Evolutionary conservation across 306 rosid species (phyloP), one percentile per base, ranked within the genome.

Genomic region (Cucumis cinereus): DNA sequence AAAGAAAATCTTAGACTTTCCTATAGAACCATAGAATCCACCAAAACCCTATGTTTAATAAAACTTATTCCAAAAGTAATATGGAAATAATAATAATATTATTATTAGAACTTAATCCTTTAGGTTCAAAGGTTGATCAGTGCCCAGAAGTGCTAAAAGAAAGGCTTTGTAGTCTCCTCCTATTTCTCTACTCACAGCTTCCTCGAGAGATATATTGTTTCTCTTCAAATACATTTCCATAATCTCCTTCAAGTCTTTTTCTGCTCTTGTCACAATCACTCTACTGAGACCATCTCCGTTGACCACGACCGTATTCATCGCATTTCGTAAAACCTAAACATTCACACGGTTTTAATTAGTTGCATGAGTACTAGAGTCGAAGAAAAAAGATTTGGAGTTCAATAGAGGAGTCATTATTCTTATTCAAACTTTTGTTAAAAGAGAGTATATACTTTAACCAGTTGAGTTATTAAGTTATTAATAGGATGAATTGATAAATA

Each of bases 181-280:
- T 12, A 84, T 80, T 73, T 81, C 80, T 68, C 28, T 80, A 7
- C 50, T 59, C 49, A 88, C 62, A 4, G 79, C 78, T 33, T 76
- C 11, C 19, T 80, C 72, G 74, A 88, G 77, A 57, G 83, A 61
- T 20, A 52, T 49, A 82, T 62, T 84, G 79, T 85, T 83, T 77
- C 89, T 85, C 79, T 78, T 73, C 9, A 50, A 53, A 73, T 78
- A 85, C 28, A 77, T 38, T 15, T 85, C 87, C 40, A 73, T 80
- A 45, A 88, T 78, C 64, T 82, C 86, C 6, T 76, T 85, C 76
- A 88, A 82, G 74, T 88, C 89, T 79, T 76, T 82, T 64, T 88
- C 89, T 38, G 89, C 87, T 19, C 87, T 83, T 33, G 77, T 85
- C 68, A 85, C 77, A 68, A 88, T 85, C 72, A 88, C 89, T 59